Conservation (phyloP, 2,329 filamentous ascomycete genomes). For the Raffaelea ambrosiae region DNA sequence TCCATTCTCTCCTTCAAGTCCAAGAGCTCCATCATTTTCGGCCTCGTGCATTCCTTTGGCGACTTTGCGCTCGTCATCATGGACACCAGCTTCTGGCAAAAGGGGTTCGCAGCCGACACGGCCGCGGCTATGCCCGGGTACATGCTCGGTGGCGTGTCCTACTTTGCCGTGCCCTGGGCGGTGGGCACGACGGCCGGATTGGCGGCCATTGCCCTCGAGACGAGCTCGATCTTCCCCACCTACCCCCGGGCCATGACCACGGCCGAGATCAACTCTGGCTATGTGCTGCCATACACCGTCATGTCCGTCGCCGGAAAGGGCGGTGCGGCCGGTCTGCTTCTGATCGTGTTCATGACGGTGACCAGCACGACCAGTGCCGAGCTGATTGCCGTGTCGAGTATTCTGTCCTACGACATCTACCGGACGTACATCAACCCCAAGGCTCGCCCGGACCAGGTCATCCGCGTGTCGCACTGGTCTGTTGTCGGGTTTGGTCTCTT, state of each 20-base stretch:
- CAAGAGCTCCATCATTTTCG: slow-evolving; percentile 71
- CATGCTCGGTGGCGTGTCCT: slow-evolving; percentile 73
- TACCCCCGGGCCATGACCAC: slow-evolving; percentile 63
- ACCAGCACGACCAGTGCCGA: slow-evolving; percentile 75
- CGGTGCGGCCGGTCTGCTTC: slow-evolving; percentile 65
- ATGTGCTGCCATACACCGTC: slow-evolving; percentile 76
- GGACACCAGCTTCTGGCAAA: slow-evolving; percentile 86
- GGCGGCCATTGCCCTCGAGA: slow-evolving; percentile 69
- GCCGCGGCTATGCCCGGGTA: slow-evolving; percentile 82
- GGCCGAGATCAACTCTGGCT: slow-evolving; percentile 68
- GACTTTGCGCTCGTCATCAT: slow-evolving; percentile 80
- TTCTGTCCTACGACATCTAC: slow-evolving; percentile 82
- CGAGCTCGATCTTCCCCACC: slow-evolving; percentile 60
- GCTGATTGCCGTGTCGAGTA: slow-evolving; percentile 77
- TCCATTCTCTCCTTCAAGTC: slow-evolving; percentile 85
- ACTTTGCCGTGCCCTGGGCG: slow-evolving; percentile 90
- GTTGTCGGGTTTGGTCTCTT: slow-evolving; percentile 63
- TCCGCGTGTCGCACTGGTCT: slow-evolving; percentile 69
- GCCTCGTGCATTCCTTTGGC: slow-evolving; percentile 15
- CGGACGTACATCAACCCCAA: slow-evolving; percentile 74
- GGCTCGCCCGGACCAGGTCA: slow-evolving; percentile 65
- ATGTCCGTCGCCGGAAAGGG: slow-evolving; percentile 73
- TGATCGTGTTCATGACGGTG: slow-evolving; percentile 84
- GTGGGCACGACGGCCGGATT: slow-evolving; percentile 83
- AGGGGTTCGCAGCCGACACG: slow-evolving; percentile 78